phyloP scores from a whole-genome alignment of 2,329 filamentous ascomycete species.

The Apiospora marii region DNA sequence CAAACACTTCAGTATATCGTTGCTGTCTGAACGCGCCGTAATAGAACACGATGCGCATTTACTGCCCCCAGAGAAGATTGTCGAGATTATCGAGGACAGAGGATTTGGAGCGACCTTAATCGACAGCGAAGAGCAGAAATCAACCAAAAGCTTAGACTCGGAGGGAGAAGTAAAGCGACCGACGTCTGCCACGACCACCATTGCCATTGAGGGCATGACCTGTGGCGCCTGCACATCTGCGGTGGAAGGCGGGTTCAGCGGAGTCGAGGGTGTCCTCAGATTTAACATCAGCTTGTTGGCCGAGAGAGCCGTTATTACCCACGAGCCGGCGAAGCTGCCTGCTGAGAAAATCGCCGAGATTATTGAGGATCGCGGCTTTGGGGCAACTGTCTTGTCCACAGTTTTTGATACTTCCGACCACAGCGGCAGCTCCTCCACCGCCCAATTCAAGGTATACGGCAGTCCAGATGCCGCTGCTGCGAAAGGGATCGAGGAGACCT shows the following conservation, averaged over 20 bases:
- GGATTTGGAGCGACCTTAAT: slow-evolving; percentile 84
- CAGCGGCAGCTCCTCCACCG: slow-evolving; percentile 63
- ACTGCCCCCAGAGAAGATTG: slow-evolving; percentile 60
- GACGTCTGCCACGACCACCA: slow-evolving; percentile 74
- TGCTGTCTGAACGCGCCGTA: slow-evolving; percentile 85
- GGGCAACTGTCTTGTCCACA: slow-evolving; percentile 82
- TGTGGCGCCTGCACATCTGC: slow-evolving; percentile 96
- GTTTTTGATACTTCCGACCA: slow-evolving; percentile 65
- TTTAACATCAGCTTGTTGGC: slow-evolving; percentile 97
- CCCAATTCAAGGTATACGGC: slow-evolving; percentile 87
- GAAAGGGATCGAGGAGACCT: slow-evolving; percentile 71
- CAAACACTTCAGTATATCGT: slow-evolving; percentile 79
- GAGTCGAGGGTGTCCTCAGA: slow-evolving; percentile 78
- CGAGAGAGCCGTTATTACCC: slow-evolving; percentile 87
- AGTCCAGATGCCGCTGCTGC: slow-evolving; percentile 76
- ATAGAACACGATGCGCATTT: slow-evolving; percentile 76
- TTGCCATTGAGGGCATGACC: slow-evolving; percentile 96
- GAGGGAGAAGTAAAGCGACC: slow-evolving; percentile 44
- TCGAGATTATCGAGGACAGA: slow-evolving; percentile 70
- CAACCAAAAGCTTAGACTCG: slow-evolving; percentile 44
- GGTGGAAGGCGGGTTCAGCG: slow-evolving; percentile 82
- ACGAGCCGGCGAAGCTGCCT: slow-evolving; percentile 76
- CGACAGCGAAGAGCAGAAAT: slow-evolving; percentile 66
- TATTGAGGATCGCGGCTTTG: slow-evolving; percentile 91
- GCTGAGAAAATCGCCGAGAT: slow-evolving; percentile 79